phyloP scores from a whole-genome alignment of 208 protist species.

The Leishmania aethiopica region DNA sequence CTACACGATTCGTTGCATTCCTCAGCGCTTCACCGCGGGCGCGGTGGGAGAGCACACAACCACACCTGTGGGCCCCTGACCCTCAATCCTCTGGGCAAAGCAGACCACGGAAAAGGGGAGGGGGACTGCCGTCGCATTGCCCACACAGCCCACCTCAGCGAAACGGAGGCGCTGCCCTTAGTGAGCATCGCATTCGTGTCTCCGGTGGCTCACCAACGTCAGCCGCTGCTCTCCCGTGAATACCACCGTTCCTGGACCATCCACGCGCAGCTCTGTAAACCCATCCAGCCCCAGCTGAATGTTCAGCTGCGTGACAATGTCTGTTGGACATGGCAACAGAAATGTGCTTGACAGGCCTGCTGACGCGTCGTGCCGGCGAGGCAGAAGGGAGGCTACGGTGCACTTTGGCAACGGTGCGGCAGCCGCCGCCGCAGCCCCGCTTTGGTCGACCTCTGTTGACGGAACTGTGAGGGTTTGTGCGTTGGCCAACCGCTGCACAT shows the following conservation, averaged over 20 bases:
- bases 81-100: background rate
- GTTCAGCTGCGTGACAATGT: constrained; percentile 56
- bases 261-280: constrained; percentile 62
- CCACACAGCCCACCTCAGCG: background rate
- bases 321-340: constrained; percentile 35
- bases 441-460: background rate
- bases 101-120: background rate
- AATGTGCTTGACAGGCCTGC: background rate
- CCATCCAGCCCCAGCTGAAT: constrained; percentile 81
- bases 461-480: constrained; percentile 9
- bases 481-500: constrained; percentile 24
- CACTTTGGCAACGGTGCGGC: constrained; percentile 1
- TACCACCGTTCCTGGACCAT: constrained; percentile 69
- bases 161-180: background rate
- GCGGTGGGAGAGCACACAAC: background rate
- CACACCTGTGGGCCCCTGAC: background rate
- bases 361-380: constrained; percentile 1
- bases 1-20: background rate
- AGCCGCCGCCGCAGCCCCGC: background rate
- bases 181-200: background rate
- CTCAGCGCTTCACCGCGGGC: background rate
- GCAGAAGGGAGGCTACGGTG: constrained; percentile 11
- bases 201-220: constrained; percentile 10
- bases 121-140: background rate
- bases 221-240: constrained; percentile 77